A percentile compares a stretch with the other conserved stretches of the same genome.
Conservation (phyloP, 345 rosid genomes). For the Salix arbutifolia region DNA sequence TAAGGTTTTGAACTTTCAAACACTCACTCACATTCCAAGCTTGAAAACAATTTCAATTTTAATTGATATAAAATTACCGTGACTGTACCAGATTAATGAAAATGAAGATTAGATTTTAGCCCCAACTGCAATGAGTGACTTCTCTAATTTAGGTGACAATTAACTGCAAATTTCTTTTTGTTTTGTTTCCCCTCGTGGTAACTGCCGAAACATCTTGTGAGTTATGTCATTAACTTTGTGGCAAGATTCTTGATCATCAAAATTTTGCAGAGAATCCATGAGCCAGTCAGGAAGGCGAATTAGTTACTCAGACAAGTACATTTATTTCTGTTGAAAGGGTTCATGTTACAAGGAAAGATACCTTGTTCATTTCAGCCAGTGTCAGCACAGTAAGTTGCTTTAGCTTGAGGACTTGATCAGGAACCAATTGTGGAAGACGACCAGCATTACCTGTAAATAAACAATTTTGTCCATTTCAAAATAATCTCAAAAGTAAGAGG, state of each 20-base stretch:
- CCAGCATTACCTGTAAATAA: slow-evolving; percentile 49
- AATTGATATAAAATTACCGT: neutral
- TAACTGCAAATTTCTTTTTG: neutral
- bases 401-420: slow-evolving; percentile 82
- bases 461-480: slow-evolving; percentile 8
- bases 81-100: neutral
- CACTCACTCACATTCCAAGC: neutral
- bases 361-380: slow-evolving; percentile 88
- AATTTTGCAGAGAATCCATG: neutral
- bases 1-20: neutral
- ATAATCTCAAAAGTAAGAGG: neutral
- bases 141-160: neutral
- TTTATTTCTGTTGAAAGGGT: neutral
- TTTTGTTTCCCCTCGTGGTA: neutral
- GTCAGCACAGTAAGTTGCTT: slow-evolving; percentile 95
- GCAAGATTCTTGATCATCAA: neutral
- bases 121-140: neutral
- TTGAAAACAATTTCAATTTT: neutral
- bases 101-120: neutral
- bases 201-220: neutral
- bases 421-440: slow-evolving; percentile 54
- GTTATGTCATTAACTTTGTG: neutral
- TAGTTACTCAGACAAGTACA: neutral
- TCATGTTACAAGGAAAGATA: slow-evolving; percentile 9
- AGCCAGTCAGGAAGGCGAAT: neutral